These are phyloP conservation scores for Talaromyces sp. DNA, from an alignment of 2,329 filamentous ascomycete species.

Conservation along the genomic window DNA sequence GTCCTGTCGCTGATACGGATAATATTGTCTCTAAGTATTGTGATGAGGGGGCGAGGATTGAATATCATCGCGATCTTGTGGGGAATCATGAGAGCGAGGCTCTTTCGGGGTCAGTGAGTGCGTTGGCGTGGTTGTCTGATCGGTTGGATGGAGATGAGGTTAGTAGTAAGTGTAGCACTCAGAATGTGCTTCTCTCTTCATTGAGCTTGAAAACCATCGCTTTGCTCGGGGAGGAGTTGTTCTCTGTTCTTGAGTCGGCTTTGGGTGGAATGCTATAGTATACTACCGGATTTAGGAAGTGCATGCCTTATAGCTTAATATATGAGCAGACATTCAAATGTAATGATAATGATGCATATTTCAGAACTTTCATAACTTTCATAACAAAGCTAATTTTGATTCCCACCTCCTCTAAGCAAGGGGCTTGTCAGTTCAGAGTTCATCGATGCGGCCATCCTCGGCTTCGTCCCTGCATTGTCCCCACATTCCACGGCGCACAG, in stretches of 20 bases:
- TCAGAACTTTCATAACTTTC: no score
- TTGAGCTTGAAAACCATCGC: not conserved
- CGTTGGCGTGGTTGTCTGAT: constrained; percentile 14
- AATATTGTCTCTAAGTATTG: constrained; percentile 29
- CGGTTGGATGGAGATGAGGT: constrained; percentile 5
- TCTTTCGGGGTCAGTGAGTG: constrained; percentile 15
- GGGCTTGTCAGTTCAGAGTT: not conserved
- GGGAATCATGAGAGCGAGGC: constrained; percentile 27
- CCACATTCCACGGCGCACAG: constrained; percentile 1
- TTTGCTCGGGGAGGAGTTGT: constrained; percentile 5
- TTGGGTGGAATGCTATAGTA: constrained; percentile 5
- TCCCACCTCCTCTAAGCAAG: no score
- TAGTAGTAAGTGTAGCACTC: not conserved
- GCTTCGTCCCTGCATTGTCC: not conserved
- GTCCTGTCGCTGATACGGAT: constrained; percentile 30
- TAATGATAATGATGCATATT: not conserved
- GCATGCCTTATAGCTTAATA: no score
- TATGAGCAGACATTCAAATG: no score
- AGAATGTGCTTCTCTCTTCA: constrained; percentile 9
- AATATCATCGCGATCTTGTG: constrained; percentile 31
- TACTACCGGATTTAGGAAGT: no score
- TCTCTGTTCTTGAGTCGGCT: constrained; percentile 3
- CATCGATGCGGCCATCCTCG: no score
- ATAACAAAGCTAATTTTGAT: no score
- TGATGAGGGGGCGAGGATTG: constrained; percentile 19